Percentiles rank a stretch among this genome's conserved stretches.
Conservation (phyloP, 129 eudicot species). For the Logfia minima region DNA sequence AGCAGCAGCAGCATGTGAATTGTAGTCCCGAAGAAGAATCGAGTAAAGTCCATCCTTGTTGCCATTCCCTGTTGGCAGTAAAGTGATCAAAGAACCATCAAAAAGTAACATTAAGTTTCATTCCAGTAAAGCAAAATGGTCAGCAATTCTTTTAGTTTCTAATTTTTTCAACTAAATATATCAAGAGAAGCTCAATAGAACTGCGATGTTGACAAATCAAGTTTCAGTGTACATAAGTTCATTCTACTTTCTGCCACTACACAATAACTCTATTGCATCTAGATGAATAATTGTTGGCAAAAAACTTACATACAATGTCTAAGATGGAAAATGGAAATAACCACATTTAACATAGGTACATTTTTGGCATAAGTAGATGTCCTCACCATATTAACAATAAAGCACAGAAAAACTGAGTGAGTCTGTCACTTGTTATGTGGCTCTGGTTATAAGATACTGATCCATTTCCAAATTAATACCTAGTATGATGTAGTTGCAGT, state of each 20-base stretch:
- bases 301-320: background rate
- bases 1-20: conserved; percentile 90
- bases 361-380: background rate
- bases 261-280: background rate
- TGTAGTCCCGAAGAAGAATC: conserved; percentile 91
- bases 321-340: background rate
- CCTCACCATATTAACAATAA: background rate
- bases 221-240: background rate
- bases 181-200: background rate
- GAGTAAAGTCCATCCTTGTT: conserved; percentile 93
- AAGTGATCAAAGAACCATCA: conserved; percentile 1
- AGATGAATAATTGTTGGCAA: background rate
- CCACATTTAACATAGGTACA: too few relatives aligned
- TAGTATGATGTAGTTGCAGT: background rate
- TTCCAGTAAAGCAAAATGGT: background rate
- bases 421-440: background rate
- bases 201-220: background rate
- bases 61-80: conserved; percentile 70
- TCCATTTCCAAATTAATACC: background rate
- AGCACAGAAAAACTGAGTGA: background rate
- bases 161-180: background rate
- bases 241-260: background rate
- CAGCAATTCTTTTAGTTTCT: background rate
- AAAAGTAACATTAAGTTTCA: background rate
- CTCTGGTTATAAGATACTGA: background rate